These are phyloP conservation scores for Potentilla sterilis DNA, from an alignment of 306 rosid genomes.

Conservation along the genomic window DNA sequence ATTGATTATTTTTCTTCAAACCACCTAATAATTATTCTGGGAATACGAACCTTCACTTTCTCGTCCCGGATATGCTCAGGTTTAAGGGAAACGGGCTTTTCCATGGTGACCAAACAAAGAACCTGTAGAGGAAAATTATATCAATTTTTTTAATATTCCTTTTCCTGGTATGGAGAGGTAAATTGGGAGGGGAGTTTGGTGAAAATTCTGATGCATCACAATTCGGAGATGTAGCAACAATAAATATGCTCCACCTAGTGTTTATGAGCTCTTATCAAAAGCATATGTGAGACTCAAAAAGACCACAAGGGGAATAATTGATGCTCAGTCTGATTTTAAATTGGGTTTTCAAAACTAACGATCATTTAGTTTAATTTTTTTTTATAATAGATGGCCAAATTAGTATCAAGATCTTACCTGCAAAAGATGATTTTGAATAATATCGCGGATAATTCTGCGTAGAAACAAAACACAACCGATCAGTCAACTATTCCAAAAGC, in stretches of 20 bases:
- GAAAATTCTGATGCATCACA: neutral
- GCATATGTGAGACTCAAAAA: neutral
- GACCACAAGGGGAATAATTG: constrained; percentile 6
- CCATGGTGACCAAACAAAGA: constrained; percentile 95
- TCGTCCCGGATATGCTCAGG: constrained; percentile 96
- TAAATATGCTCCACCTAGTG: neutral
- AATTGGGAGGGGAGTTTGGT: neutral
- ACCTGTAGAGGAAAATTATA: constrained; percentile 42
- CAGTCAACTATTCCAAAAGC: neutral
- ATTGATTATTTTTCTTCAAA: neutral
- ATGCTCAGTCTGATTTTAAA: neutral
- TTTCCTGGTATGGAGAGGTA: neutral
- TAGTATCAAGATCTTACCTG: constrained; percentile 60
- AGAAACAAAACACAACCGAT: constrained; percentile 19
- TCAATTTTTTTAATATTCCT: neutral
- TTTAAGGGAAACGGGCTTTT: constrained; percentile 85
- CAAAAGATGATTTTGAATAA: constrained; percentile 90
- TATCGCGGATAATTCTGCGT: constrained; percentile 92
- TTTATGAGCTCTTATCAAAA: neutral
- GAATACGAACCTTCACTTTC: constrained; percentile 86
- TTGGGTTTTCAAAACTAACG: constrained; percentile 12
- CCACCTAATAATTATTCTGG: neutral
- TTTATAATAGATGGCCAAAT: constrained; percentile 5
- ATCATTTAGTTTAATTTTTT: neutral
- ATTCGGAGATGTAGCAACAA: neutral